A percentile compares a stretch with the other conserved stretches of the same genome.
Evolutionary conservation across 2,329 filamentous ascomycete species (phyloP).

Genomic region (Pseudocercospora cruenta): DNA sequence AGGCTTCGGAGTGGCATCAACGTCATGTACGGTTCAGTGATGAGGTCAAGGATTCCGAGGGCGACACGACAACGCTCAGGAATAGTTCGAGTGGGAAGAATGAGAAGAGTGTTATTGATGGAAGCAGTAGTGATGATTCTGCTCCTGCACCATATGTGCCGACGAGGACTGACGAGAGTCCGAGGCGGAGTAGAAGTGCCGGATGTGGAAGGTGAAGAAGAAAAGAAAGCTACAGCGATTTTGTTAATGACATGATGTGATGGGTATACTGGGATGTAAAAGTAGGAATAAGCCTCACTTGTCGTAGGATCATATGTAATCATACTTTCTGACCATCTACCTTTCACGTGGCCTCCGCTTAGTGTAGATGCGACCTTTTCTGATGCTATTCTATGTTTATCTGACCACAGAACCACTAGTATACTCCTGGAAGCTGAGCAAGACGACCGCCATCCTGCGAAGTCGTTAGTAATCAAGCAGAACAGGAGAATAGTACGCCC

Average conservation of each 20-base stretch:
- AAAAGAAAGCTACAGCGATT: neutral
- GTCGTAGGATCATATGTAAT: neutral
- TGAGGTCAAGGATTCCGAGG: constrained; percentile 33
- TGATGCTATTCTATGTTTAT: too few relatives aligned
- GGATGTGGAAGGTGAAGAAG: constrained; percentile 1
- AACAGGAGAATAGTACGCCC: too few relatives aligned
- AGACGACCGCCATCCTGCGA: constrained; percentile 17
- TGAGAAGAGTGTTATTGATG: constrained; percentile 19
- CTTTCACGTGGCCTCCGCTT: too few relatives aligned
- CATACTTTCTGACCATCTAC: neutral
- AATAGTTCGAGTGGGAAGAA: constrained; percentile 12
- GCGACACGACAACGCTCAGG: constrained; percentile 30
- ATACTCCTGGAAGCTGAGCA: constrained; percentile 55
- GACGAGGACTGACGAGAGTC: neutral
- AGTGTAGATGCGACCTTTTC: too few relatives aligned
- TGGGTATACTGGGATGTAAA: neutral
- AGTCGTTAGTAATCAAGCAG: neutral
- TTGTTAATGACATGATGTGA: neutral
- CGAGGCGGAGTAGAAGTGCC: constrained; percentile 5
- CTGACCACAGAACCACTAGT: constrained; percentile 28
- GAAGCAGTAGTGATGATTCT: constrained; percentile 11
- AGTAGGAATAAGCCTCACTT: neutral
- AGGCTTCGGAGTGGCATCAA: constrained; percentile 39
- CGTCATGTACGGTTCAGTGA: constrained; percentile 35
- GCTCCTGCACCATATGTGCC: constrained; percentile 10